A percentile compares a stretch with the other conserved stretches of the same genome.
These are phyloP conservation scores for Phyllosticta citribraziliensis DNA, from an alignment of 2,329 filamentous ascomycete genomes.

Conservation along the genomic window DNA sequence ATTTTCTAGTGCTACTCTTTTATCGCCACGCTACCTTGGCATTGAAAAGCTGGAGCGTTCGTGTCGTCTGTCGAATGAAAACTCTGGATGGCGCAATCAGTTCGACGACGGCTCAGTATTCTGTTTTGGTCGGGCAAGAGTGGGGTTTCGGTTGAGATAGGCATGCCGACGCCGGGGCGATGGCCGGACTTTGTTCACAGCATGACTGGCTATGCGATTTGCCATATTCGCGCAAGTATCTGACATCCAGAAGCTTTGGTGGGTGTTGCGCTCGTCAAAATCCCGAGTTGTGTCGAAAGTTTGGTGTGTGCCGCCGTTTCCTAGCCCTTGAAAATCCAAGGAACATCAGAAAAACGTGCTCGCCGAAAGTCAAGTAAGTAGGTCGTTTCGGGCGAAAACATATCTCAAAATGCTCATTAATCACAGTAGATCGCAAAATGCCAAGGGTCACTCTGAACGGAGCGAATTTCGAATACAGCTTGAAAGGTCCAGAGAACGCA, in stretches of 20 bases:
- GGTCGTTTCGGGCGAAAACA: background rate
- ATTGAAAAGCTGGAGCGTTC: background rate
- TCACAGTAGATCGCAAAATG: background rate
- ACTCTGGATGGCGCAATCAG: constrained; percentile 7
- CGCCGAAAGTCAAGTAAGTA: background rate
- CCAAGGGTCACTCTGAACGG: constrained; percentile 17
- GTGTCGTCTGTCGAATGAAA: background rate
- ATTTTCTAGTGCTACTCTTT: constrained; percentile 1
- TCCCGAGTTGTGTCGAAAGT: background rate
- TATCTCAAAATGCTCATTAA: background rate
- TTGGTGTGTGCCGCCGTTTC: no score
- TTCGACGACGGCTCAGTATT: background rate
- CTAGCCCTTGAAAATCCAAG: no score
- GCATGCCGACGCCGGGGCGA: constrained; percentile 3
- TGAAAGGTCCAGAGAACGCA: constrained; percentile 21
- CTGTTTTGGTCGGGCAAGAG: background rate
- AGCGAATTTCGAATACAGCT: constrained; percentile 24
- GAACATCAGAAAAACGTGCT: background rate
- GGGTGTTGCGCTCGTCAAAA: background rate
- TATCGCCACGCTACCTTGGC: background rate
- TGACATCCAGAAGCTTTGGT: background rate
- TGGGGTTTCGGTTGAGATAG: background rate
- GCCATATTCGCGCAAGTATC: background rate
- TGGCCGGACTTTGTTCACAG: background rate
- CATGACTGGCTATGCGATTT: background rate